Conservation (phyloP, 73 alveolate species). For the Paramecium tetraurelia region DNA sequence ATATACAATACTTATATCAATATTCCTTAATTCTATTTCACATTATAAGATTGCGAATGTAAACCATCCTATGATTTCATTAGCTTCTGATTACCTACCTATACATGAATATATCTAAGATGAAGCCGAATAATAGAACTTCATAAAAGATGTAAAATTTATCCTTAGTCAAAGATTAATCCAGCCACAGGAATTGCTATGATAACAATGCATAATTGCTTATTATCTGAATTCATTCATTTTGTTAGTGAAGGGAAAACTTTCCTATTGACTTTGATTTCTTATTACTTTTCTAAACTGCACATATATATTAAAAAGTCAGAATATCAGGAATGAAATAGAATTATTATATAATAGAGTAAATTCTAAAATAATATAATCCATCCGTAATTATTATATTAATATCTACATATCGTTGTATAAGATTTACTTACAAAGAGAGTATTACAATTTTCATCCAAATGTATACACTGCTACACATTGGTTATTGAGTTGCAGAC, state of each 20-base stretch:
- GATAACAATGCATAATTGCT: slow-evolving; percentile 20
- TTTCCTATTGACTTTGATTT: not conserved
- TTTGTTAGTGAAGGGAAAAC: not conserved
- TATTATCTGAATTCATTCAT: not conserved
- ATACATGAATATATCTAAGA: not conserved
- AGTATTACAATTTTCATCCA: no score
- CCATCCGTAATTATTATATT: no score
- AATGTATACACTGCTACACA: no score
- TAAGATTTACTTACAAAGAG: no score
- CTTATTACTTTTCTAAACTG: not conserved
- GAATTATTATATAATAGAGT: not conserved
- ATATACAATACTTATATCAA: not conserved
- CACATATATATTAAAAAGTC: not conserved
- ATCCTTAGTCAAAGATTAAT: not conserved
- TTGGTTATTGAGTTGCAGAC: no score
- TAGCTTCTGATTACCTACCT: not conserved
- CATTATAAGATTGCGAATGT: not conserved
- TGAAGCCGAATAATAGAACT: not conserved
- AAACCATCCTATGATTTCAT: not conserved
- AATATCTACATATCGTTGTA: no score
- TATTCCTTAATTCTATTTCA: not conserved
- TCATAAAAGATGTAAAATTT: not conserved
- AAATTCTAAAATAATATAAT: no score
- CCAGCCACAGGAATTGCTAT: not conserved
- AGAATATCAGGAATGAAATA: not conserved